A percentile compares a stretch with the other conserved stretches of the same genome.
Evolutionary conservation across 2,329 filamentous ascomycete species (phyloP).

Genomic region (Calcarisporium arbuscula): DNA sequence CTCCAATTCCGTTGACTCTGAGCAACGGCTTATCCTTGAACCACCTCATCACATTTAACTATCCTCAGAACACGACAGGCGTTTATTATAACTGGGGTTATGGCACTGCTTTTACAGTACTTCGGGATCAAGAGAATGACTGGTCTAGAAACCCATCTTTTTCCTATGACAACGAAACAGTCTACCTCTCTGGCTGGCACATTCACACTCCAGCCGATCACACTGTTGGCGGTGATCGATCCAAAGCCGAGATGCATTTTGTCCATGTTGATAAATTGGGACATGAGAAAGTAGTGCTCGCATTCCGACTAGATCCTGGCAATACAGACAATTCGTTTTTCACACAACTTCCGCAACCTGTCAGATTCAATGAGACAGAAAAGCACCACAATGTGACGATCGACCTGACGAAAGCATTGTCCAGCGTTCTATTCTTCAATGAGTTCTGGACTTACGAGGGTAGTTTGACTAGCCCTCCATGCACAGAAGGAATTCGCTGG

Average conservation of each 20-base stretch:
- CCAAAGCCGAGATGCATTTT: constrained; percentile 9
- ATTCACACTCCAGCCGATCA: neutral
- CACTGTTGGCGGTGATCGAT: constrained; percentile 6
- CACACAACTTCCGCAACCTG: neutral
- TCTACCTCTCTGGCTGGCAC: neutral
- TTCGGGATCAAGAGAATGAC: neutral
- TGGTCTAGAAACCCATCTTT: neutral
- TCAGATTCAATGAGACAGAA: neutral
- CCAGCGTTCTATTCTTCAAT: neutral
- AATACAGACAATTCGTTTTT: neutral
- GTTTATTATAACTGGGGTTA: neutral
- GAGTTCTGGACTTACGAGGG: neutral
- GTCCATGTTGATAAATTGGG: neutral
- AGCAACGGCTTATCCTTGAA: neutral
- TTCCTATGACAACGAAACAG: neutral
- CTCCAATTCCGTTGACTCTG: neutral
- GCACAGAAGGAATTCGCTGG: neutral
- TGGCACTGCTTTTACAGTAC: neutral
- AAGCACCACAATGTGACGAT: neutral
- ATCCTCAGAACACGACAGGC: neutral
- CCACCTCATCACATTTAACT: neutral
- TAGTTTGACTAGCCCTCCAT: neutral
- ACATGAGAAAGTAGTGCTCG: neutral
- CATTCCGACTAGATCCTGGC: neutral
- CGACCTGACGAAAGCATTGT: neutral